phyloP scores from a whole-genome alignment of 2,329 filamentous ascomycete genomes.

The Zarea fungicola region DNA sequence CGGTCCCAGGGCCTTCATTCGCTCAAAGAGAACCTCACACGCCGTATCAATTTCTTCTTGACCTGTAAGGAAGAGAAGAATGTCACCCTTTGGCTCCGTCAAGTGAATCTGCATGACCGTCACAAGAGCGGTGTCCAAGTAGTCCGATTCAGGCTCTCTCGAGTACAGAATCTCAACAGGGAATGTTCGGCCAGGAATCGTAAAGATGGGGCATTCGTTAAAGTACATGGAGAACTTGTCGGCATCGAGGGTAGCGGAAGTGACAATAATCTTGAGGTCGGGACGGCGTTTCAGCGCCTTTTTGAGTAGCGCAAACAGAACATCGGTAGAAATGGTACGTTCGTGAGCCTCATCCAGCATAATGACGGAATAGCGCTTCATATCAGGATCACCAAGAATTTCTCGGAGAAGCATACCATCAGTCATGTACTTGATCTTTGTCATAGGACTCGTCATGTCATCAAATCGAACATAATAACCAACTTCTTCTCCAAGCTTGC shows the following conservation, averaged over 20 bases:
- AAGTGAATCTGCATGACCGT: conserved; percentile 98
- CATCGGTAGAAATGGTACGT: conserved; percentile 90
- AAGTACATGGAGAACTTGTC: conserved; percentile 98
- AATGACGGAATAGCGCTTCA: conserved; percentile 88
- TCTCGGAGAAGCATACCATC: conserved; percentile 97
- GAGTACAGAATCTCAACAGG: conserved; percentile 96
- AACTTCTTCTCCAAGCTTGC: conserved; percentile 83
- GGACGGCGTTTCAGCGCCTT: conserved; percentile 81
- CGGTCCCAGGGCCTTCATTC: conserved; percentile 92
- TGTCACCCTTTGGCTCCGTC: conserved; percentile 86
- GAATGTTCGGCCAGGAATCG: conserved; percentile 89
- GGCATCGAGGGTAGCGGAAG: conserved; percentile 90
- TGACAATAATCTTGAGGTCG: conserved; percentile 93
- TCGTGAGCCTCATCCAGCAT: conserved; percentile 99
- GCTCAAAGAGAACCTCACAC: conserved; percentile 86
- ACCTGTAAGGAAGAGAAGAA: conserved; percentile 92
- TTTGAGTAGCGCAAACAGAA: conserved; percentile 89
- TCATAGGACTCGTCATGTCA: conserved; percentile 80
- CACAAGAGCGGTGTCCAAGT: conserved; percentile 86
- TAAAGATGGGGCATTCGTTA: conserved; percentile 92
- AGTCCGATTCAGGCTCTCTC: conserved; percentile 90
- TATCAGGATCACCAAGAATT: conserved; percentile 83
- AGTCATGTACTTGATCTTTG: conserved; percentile 99
- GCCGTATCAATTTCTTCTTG: conserved; percentile 97
- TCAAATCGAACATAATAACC: conserved; percentile 98